Evolutionary conservation across 306 rosid genomes (phyloP).

Genomic region (Luffa acutangula): DNA sequence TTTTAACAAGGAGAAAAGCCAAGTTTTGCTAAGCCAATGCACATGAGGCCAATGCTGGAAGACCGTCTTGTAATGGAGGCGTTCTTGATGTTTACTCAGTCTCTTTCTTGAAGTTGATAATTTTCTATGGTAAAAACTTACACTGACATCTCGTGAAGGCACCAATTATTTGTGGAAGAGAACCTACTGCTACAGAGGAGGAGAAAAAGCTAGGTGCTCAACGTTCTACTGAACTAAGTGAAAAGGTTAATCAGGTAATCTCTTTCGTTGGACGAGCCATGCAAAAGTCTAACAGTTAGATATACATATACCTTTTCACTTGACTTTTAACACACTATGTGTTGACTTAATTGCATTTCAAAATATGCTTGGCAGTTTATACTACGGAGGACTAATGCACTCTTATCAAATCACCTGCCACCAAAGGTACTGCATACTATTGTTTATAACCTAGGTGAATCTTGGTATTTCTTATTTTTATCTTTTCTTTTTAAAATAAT

Average conservation of each 20-base stretch:
- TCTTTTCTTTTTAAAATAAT: background rate
- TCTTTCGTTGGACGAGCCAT: background rate
- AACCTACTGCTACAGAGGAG: conserved; percentile 67
- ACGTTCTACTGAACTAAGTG: conserved; percentile 80
- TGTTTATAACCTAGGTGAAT: conserved; percentile 7
- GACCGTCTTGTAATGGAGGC: background rate
- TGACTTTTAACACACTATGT: background rate
- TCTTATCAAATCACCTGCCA: conserved; percentile 87
- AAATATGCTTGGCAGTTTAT: conserved; percentile 56
- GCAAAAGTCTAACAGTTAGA: background rate
- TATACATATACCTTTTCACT: background rate
- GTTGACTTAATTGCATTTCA: background rate
- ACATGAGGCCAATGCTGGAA: background rate
- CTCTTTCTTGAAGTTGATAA: background rate
- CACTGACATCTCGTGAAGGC: conserved; percentile 40
- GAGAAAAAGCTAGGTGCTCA: conserved; percentile 78
- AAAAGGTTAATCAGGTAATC: conserved; percentile 67
- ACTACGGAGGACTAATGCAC: conserved; percentile 79
- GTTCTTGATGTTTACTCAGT: background rate
- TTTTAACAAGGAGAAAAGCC: background rate
- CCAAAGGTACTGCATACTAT: conserved; percentile 60
- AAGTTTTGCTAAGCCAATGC: background rate
- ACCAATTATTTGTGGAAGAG: conserved; percentile 90
- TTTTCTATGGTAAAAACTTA: background rate
- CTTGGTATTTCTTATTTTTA: conserved; percentile 4